Evolutionary conservation across 2,329 filamentous ascomycete species (phyloP).

Genomic region (Aspergillus flavus): DNA sequence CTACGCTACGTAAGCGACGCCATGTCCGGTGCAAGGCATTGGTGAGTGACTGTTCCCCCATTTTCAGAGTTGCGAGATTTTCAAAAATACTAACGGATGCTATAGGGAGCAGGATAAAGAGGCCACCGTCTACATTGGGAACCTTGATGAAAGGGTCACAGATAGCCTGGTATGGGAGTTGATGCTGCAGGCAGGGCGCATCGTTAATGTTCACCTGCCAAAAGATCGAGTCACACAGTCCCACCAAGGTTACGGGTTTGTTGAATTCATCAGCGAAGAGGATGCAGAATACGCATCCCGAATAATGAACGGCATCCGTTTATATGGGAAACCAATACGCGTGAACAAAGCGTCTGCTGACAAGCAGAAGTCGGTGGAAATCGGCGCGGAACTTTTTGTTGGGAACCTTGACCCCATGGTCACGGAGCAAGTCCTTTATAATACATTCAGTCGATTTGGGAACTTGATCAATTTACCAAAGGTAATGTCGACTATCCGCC

Average conservation of each 20-base stretch:
- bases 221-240: constrained; percentile 97
- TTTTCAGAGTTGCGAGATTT: neutral
- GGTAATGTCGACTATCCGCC: constrained; percentile 50
- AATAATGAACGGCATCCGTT: constrained; percentile 92
- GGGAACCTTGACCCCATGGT: constrained; percentile 94
- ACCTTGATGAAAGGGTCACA: constrained; percentile 93
- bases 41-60: constrained; percentile 52
- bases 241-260: constrained; percentile 98
- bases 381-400: constrained; percentile 95
- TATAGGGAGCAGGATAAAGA: constrained; percentile 96
- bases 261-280: constrained; percentile 93
- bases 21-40: constrained; percentile 76
- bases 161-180: constrained; percentile 94
- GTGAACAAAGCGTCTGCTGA: constrained; percentile 95
- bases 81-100: constrained; percentile 18
- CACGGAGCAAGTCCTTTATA: constrained; percentile 93
- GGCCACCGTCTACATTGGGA: constrained; percentile 96
- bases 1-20: constrained; percentile 18
- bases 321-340: constrained; percentile 91
- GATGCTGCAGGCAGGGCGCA: constrained; percentile 96
- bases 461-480: constrained; percentile 82
- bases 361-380: constrained; percentile 89
- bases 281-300: constrained; percentile 96
- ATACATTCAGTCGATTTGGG: constrained; percentile 92
- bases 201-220: constrained; percentile 96